Conservation (phyloP, 139 green algal species). For the Tetraselmis chui region DNA sequence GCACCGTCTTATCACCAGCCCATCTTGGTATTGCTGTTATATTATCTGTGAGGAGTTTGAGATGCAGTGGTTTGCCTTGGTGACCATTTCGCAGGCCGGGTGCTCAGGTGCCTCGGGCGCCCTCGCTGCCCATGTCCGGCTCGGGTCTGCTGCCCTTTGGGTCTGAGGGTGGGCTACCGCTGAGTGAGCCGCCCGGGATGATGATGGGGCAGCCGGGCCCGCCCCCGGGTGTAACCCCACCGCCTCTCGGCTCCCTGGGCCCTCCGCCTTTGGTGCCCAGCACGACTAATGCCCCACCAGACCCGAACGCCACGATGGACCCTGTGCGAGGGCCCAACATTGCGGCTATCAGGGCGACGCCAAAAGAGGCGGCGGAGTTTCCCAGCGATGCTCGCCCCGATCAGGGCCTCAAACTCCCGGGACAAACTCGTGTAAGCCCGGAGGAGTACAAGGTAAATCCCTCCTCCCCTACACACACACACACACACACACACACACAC, state of each 20-base stretch:
- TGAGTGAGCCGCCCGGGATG: neutral
- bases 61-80: too few species aligned
- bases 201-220: neutral
- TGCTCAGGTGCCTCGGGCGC: neutral
- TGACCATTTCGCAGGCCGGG: neutral
- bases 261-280: too few species aligned
- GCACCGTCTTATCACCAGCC: too few species aligned
- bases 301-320: too few species aligned
- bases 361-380: slow-evolving; percentile 35
- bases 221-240: too few species aligned
- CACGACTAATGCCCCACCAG: too few species aligned
- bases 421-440: slow-evolving; percentile 67
- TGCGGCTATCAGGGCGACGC: neutral
- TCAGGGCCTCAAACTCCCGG: slow-evolving; percentile 69
- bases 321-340: neutral
- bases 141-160: neutral
- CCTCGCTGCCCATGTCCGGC: neutral
- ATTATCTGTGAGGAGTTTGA: too few species aligned
- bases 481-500: too few species aligned
- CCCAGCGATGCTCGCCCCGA: slow-evolving; percentile 41
- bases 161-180: neutral
- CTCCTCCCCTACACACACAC: too few species aligned
- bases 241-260: neutral
- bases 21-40: too few species aligned
- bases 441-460: slow-evolving; percentile 27